These are phyloP conservation scores for Heliamphora ciliata DNA, from an alignment of 179 eudicot genomes.

Conservation along the genomic window DNA sequence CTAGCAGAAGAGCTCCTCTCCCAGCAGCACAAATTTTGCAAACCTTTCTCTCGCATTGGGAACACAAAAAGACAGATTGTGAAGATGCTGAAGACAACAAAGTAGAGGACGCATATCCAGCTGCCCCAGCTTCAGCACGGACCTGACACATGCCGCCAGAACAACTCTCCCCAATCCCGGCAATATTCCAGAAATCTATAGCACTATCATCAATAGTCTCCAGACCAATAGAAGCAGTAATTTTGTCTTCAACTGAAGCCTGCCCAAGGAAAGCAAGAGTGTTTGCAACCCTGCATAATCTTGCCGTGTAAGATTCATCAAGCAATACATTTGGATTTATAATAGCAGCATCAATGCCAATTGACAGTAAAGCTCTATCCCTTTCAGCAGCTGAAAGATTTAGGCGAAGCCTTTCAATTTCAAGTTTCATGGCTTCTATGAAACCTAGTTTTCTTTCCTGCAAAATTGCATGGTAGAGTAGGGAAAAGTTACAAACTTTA, in stretches of 20 bases:
- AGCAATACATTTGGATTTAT: conserved; percentile 79
- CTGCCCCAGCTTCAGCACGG: conserved; percentile 49
- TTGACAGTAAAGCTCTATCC: conserved; percentile 74
- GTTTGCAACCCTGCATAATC: conserved; percentile 63
- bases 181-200: conserved; percentile 84
- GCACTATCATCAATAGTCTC: conserved; percentile 33
- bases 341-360: conserved; percentile 86
- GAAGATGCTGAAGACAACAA: conserved; percentile 32
- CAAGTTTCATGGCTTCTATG: conserved; percentile 86
- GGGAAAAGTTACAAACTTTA: neutral
- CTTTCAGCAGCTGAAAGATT: conserved; percentile 91
- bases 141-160: conserved; percentile 73
- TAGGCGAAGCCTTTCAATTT: conserved; percentile 66
- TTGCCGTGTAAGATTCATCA: conserved; percentile 57
- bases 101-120: conserved; percentile 25
- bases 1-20: conserved; percentile 76
- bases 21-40: conserved; percentile 89
- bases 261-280: conserved; percentile 77
- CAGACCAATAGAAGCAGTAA: conserved; percentile 66
- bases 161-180: conserved; percentile 61
- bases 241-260: conserved; percentile 73
- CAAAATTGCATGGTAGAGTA: conserved; percentile 14
- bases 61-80: conserved; percentile 43
- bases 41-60: conserved; percentile 68
- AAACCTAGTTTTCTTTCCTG: conserved; percentile 62